A percentile compares a stretch with the other conserved stretches of the same genome.
Conservation (phyloP, 345 rosid species). For the Syzygium oleosum region DNA sequence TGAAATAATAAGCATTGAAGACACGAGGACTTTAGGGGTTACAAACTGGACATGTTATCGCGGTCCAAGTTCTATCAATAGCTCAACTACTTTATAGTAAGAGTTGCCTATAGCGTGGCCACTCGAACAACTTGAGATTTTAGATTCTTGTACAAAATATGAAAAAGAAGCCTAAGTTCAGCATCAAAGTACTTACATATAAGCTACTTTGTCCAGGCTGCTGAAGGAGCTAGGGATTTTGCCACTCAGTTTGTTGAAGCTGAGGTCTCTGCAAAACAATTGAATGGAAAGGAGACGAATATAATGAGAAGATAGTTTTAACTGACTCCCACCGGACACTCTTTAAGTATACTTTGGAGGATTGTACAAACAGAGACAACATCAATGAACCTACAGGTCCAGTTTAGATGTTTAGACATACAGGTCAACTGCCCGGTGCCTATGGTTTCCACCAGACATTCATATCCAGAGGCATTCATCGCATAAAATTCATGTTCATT, state of each 20-base stretch:
- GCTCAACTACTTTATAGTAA: background rate
- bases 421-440: background rate
- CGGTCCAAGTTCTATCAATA: background rate
- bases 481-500: background rate
- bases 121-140: background rate
- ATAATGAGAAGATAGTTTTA: background rate
- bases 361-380: background rate
- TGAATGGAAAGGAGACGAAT: background rate
- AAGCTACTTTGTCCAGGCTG: background rate
- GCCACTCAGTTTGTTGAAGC: slow-evolving; percentile 37
- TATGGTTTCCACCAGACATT: background rate
- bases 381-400: background rate
- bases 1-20: background rate
- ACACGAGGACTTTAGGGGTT: no score
- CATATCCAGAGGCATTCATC: background rate
- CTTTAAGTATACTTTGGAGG: background rate
- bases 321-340: background rate
- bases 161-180: background rate
- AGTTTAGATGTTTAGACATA: background rate
- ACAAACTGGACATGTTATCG: background rate
- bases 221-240: slow-evolving; percentile 7
- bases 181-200: background rate
- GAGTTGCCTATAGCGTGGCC: background rate
- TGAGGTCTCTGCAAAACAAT: slow-evolving; percentile 27
- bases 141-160: background rate